These are phyloP conservation scores for Tremella yokohamensis DNA, from an alignment of 768 basidiomycete genomes.

Conservation along the genomic window DNA sequence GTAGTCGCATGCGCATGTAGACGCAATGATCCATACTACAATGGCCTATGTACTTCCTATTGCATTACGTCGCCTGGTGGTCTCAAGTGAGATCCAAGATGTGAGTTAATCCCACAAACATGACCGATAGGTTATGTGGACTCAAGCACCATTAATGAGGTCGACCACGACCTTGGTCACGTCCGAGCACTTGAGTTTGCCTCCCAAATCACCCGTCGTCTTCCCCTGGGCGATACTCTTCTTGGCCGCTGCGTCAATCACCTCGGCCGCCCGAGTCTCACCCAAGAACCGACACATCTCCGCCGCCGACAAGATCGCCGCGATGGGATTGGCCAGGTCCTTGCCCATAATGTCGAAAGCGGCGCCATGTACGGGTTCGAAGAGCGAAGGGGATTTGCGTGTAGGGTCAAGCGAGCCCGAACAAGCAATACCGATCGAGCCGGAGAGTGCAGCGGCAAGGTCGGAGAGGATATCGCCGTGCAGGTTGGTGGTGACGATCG, in stretches of 20 bases:
- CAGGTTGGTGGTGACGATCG: slow-evolving; percentile 60
- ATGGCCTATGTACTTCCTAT: too few species aligned
- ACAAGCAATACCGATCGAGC: slow-evolving; percentile 61
- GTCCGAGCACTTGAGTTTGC: slow-evolving; percentile 18
- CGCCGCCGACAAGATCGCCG: slow-evolving; percentile 59
- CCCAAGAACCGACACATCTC: slow-evolving; percentile 58
- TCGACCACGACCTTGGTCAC: slow-evolving; percentile 28
- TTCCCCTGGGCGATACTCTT: slow-evolving; percentile 24
- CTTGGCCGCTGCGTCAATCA: slow-evolving; percentile 25
- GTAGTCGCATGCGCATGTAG: too few species aligned
- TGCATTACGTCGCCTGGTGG: too few species aligned
- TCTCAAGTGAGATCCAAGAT: too few species aligned
- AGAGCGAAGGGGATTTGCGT: slow-evolving; percentile 56
- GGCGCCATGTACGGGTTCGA: slow-evolving; percentile 61
- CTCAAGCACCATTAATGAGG: slow-evolving; percentile 7
- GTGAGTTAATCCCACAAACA: too few species aligned
- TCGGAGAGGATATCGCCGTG: slow-evolving; percentile 62
- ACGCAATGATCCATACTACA: too few species aligned
- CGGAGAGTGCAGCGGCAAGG: slow-evolving; percentile 58
- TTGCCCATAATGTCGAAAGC: slow-evolving; percentile 61
- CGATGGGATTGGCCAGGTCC: slow-evolving; percentile 60
- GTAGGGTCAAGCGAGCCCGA: slow-evolving; percentile 54
- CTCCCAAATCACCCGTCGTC: slow-evolving; percentile 33
- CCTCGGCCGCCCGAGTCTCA: slow-evolving; percentile 51
- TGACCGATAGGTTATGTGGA: too few species aligned